Conservation (phyloP, 805 yeast species). For the Brettanomyces custersianus region DNA sequence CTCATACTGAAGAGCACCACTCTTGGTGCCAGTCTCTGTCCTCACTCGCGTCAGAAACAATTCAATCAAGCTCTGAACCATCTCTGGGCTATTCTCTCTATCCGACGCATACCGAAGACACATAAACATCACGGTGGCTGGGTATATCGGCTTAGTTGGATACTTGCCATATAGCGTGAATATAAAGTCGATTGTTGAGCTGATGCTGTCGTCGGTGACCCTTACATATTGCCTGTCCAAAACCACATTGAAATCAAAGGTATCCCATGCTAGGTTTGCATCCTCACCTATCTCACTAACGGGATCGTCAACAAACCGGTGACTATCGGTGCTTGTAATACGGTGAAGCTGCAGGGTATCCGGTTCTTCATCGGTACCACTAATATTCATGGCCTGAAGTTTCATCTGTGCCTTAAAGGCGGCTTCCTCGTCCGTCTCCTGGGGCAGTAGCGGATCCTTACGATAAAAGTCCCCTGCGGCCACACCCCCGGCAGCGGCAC, state of each 20-base stretch:
- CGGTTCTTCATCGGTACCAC: background rate
- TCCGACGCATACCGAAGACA: conserved; percentile 60
- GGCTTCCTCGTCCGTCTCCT: conserved; percentile 12
- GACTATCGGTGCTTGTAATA: conserved; percentile 12
- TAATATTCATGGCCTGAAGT: background rate
- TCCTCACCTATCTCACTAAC: conserved; percentile 20
- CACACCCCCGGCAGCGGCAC: too few relatives aligned
- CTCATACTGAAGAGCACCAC: conserved; percentile 39
- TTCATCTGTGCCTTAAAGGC: conserved; percentile 25
- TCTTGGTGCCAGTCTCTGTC: conserved; percentile 47
- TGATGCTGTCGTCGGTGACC: conserved; percentile 51
- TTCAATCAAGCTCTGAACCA: conserved; percentile 51
- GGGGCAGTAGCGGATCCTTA: conserved; percentile 9
- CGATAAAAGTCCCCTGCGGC: conserved; percentile 10
- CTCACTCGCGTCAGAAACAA: conserved; percentile 54
- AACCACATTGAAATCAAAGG: conserved; percentile 49
- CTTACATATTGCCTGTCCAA: conserved; percentile 51
- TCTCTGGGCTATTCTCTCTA: conserved; percentile 42
- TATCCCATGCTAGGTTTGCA: conserved; percentile 22
- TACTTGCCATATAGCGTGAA: conserved; percentile 35
- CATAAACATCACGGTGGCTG: conserved; percentile 65
- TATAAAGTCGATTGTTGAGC: conserved; percentile 38
- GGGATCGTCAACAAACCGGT: conserved; percentile 23
- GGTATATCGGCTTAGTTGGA: conserved; percentile 44
- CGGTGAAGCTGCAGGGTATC: background rate